Evolutionary conservation across 768 basidiomycete genomes (phyloP).

Genomic region (Amanita pseudoporphyria): DNA sequence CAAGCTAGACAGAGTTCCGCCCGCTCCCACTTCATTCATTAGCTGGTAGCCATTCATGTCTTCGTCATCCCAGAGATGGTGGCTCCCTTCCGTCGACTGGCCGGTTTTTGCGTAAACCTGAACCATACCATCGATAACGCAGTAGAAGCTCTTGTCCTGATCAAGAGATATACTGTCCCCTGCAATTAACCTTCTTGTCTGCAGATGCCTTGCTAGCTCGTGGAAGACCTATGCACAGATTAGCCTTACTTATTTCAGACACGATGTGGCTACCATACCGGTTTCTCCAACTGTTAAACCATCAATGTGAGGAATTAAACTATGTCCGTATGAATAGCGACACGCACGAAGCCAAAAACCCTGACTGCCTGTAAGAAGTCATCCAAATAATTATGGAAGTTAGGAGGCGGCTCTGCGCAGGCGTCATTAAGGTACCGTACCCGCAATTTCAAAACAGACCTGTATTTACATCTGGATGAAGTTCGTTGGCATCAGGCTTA

Average conservation of each 20-base stretch:
- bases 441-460: conserved; percentile 16
- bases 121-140: conserved; percentile 95
- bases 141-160: conserved; percentile 93
- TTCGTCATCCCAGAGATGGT: conserved; percentile 68
- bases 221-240: conserved; percentile 68
- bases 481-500: conserved; percentile 76
- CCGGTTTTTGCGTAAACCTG: conserved; percentile 82
- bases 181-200: conserved; percentile 90
- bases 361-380: conserved; percentile 95
- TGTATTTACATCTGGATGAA: conserved; percentile 88
- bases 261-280: conserved; percentile 38
- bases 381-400: conserved; percentile 94
- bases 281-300: conserved; percentile 63
- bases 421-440: neutral
- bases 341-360: conserved; percentile 85
- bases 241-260: neutral
- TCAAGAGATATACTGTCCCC: conserved; percentile 91
- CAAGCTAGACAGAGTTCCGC: conserved; percentile 90
- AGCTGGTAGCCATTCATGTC: conserved; percentile 95
- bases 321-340: neutral
- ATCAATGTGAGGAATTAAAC: neutral
- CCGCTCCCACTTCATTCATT: conserved; percentile 91
- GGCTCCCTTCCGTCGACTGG: conserved; percentile 33
- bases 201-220: conserved; percentile 91
- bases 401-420: conserved; percentile 48